Evolutionary conservation across 768 basidiomycete genomes (phyloP), one percentile per base, ranked within the genome.

Genomic region (Tylopilus subfusipes): DNA sequence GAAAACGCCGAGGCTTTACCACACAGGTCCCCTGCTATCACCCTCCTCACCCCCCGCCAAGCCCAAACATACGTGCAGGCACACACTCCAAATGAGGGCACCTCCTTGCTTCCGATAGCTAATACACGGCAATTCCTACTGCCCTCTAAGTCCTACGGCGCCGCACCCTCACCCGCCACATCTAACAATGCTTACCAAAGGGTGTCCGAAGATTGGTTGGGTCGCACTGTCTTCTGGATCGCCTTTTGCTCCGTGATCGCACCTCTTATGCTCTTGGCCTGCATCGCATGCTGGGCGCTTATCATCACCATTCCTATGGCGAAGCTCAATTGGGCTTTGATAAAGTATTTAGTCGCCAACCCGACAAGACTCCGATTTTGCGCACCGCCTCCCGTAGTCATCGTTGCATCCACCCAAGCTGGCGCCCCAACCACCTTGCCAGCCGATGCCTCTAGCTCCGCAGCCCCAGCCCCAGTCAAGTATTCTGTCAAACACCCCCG

Each of bases 301-400:
- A 85, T 99, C 56, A 79, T 99, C 68, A 90, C 95, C 53, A 90
- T 99, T 59, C 97, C 97, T 4, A 99, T 99, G 97, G 97, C 95
- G 30, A 96, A 89, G 69, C 80, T 99, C 48, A 92, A 86, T 61
- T 98, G 96, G 96, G 91, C 84, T n/a, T 80, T 99, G 42, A 79
- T 98, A 66, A 84, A 86, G 43, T 81, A 90, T 68, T 78, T 99
- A 48, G 85, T 86, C 65, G 71, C 78, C 50, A 85, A 86, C 56
- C 94, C 97, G 0, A 85, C 86, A 29, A 79, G 80, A 38, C 88
- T 99, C 60, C 90, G 96, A 50, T 98, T 99, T 76, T 94, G 94
- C 60, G 83, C 93, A 4, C 88, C 97, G 10, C 94, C 89, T 0
- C 79, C 84, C 14, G 75, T 83, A 6, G 80, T 92, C 12, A 81